Evolutionary conservation across 2,329 filamentous ascomycete species (phyloP), one percentile per base, ranked within the genome.

Genomic region (Trichothecium roseum): DNA sequence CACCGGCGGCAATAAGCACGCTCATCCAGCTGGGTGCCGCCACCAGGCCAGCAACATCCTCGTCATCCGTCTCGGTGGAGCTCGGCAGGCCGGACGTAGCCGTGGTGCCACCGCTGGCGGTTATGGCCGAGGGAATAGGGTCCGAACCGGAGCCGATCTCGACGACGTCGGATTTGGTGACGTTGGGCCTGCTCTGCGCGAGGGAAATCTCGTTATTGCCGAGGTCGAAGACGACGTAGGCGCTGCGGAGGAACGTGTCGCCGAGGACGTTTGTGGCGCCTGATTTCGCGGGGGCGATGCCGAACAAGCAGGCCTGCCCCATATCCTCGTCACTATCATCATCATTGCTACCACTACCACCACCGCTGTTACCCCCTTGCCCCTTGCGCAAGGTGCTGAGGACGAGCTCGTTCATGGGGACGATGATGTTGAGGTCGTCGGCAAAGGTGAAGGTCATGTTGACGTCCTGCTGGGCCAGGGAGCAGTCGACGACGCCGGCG

Each of bases 211-310:
- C 66, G 51, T 84, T 77, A 53, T 82, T 84, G 18, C 66, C 72
- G 16, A 85, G 63, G 51, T 86, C 81, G 51, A 83, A 86, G 9
- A 87, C 81, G 12, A 84, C 70, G 45, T 87, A 87, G 0, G 81
- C 81, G 26, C 77, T 81, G 32, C 82, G 68, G 37, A 87, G 62
- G 53, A 87, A 87, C 0, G 81, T 83, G 50, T 86, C 82, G 13
- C 82, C 82, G 18, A 87, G 60, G 3, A 84, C 72, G 30, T 69
- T 67, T n/a, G 69, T 69, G 20, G 67, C 63, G 2, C 54, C 44
- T 3, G 66, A 67, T 2, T 18, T n/a, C 5, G 76, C 67, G 2
- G 78, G 74, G 3, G 72, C 65, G 42, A 86, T 70, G 37, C 80
- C 81, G 47, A 85, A 83, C 26, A 79, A 62, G 44, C 81, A 86